Base-by-base conservation (phyloP, 371 early-diverging fungal genomes). In the Apophysomyces ossiformis region DNA sequence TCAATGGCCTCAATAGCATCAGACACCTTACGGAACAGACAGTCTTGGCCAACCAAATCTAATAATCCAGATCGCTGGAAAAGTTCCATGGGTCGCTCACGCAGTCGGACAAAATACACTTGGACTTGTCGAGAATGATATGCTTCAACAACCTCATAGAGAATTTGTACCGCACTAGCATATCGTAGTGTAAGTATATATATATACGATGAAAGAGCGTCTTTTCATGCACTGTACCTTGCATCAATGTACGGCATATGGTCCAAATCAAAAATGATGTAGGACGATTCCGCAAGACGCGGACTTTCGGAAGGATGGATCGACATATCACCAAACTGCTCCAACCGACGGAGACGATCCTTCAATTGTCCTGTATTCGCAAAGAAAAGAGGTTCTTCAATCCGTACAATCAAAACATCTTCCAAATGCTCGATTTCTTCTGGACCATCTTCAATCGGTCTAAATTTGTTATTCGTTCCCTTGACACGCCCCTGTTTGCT, bases 371-470 rank as follows among this genome's bases (percentile, higher is more conserved):
- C 91, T 26, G 92, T 88, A 70, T 97, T 97, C 57, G 95, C 95
- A 86, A 97, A 97, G 71, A 90, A 93, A 38, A 97, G 74, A 1
- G 90, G 89, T 57, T 97, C 97, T 63, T 95, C 93, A 9, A 96
- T 84, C 45, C 90, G 84, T 47, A 96, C 89, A 54, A 97, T 85
- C 39, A 96, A 72, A 16, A 87, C 85, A 5, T 93, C 95, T 64
- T 92, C 89, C 32, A 95, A 79, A 18, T 89, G 89, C 38, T 76
- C 77, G 15, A 76, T 71, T 16, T 68, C 62, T 11, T 82, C 78
- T 9, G 82, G 78, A 44, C 83, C 72, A 44, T 86, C 79, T 64
- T 77, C 78, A 69, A 83, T 80, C 46, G 82, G 80, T 13, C 83
- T 70, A 66, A 74, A 67, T 39, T 69, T 64, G 63, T 58, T 41